Conservation (phyloP, 495 filamentous ascomycete genomes). For the Neurospora cerealis region DNA sequence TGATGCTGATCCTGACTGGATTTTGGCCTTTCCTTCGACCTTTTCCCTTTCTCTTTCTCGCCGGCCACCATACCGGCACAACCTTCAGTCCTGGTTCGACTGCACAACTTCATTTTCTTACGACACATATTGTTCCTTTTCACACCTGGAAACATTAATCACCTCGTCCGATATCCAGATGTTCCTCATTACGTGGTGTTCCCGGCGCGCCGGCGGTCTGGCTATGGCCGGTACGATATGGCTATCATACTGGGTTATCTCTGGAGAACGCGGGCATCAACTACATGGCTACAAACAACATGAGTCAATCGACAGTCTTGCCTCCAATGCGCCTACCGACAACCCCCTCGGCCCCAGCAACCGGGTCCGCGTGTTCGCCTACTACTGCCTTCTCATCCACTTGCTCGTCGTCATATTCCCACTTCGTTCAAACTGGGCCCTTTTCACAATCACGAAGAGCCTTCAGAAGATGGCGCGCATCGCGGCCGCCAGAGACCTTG, state of each 20-base stretch:
- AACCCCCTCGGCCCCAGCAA: constrained; percentile 23
- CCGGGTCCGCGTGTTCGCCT: constrained; percentile 36
- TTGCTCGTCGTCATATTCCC: constrained; percentile 43
- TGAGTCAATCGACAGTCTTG: constrained; percentile 32
- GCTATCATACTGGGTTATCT: constrained; percentile 38
- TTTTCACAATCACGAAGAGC: constrained; percentile 35
- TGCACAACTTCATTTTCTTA: not conserved
- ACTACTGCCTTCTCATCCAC: constrained; percentile 45
- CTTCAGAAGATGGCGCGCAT: constrained; percentile 28
- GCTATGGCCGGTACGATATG: constrained; percentile 34
- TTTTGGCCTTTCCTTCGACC: not conserved
- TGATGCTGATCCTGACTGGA: constrained; percentile 4
- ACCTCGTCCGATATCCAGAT: constrained; percentile 13
- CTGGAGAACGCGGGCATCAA: constrained; percentile 29
- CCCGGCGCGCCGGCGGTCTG: constrained; percentile 37
- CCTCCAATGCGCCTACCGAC: constrained; percentile 20
- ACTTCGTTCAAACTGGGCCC: constrained; percentile 41
- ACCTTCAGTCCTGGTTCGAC: not conserved
- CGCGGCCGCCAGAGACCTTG: constrained; percentile 32
- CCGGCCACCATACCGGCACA: not conserved
- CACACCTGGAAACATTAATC: not conserved
- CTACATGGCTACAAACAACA: constrained; percentile 35
- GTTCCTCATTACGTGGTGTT: constrained; percentile 40
- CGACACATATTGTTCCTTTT: not conserved
- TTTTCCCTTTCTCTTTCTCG: not conserved